Evolutionary conservation across 1,139 yeast species (phyloP).

Genomic region (Spencermartinsiella ligniputridi): DNA sequence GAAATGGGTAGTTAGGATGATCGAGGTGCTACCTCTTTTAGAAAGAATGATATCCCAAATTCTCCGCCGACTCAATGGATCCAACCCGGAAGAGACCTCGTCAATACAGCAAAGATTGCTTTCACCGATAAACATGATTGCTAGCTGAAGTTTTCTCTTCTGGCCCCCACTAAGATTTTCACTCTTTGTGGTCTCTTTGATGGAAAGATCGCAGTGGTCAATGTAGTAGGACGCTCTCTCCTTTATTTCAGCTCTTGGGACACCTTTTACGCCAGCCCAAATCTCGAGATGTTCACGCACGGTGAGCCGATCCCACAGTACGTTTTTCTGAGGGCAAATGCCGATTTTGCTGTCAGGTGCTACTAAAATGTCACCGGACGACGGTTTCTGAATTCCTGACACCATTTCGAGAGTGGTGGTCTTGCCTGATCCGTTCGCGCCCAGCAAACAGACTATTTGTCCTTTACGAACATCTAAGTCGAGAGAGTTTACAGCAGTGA

Average conservation of each 20-base stretch:
- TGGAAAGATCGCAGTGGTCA: slow-evolving; percentile 30
- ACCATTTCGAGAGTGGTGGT: slow-evolving; percentile 38
- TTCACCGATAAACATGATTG: slow-evolving; percentile 41
- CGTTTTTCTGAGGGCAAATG: slow-evolving; percentile 38
- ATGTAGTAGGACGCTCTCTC: slow-evolving; percentile 21
- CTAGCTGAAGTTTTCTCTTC: slow-evolving; percentile 83
- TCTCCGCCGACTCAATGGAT: slow-evolving; percentile 35
- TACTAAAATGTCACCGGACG: slow-evolving; percentile 28
- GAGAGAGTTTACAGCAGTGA: slow-evolving; percentile 32
- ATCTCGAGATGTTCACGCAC: slow-evolving; percentile 33
- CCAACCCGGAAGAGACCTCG: slow-evolving; percentile 38
- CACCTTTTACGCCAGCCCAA: slow-evolving; percentile 33
- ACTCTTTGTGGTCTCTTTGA: slow-evolving; percentile 24
- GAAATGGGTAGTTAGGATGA: slow-evolving; percentile 36
- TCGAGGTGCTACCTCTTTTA: slow-evolving; percentile 28
- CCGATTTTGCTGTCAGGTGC: slow-evolving; percentile 31
- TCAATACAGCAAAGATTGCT: slow-evolving; percentile 36
- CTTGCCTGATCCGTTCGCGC: slow-evolving; percentile 40
- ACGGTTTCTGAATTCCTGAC: slow-evolving; percentile 32
- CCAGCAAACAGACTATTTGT: slow-evolving; percentile 34
- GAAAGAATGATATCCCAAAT: slow-evolving; percentile 37
- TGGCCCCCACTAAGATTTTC: slow-evolving; percentile 76
- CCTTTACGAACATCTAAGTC: slow-evolving; percentile 27
- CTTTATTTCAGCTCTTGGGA: slow-evolving; percentile 12
- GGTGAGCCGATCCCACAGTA: slow-evolving; percentile 35